These are phyloP conservation scores for Kodamaea restingae DNA, from an alignment of 805 yeast genomes.

Conservation along the genomic window DNA sequence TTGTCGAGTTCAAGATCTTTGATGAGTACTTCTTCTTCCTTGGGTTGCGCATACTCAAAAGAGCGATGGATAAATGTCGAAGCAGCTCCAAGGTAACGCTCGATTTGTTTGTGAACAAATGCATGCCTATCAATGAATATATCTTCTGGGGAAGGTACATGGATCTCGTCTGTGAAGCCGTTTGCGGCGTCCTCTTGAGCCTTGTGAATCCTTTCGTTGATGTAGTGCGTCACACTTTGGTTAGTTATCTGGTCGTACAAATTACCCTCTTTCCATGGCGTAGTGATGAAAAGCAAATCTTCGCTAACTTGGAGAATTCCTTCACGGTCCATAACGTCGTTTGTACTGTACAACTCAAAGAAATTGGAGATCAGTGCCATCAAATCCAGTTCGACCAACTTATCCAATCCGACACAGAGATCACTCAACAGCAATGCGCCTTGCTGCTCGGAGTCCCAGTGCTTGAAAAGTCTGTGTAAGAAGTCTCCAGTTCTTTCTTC, in stretches of 20 bases:
- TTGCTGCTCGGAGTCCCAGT: constrained; percentile 61
- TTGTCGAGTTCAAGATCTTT: constrained; percentile 35
- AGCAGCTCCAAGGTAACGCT: constrained; percentile 80
- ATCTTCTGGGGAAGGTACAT: constrained; percentile 51
- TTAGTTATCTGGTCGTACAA: constrained; percentile 63
- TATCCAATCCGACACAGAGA: constrained; percentile 69
- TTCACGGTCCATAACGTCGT: constrained; percentile 67
- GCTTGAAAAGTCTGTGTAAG: constrained; percentile 57
- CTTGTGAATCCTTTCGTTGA: constrained; percentile 58
- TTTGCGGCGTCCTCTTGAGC: constrained; percentile 31
- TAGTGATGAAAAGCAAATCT: constrained; percentile 74
- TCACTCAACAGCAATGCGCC: constrained; percentile 64
- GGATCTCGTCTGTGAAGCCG: constrained; percentile 18
- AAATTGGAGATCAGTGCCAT: constrained; percentile 77
- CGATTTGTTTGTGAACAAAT: constrained; percentile 62
- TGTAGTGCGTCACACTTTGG: constrained; percentile 57
- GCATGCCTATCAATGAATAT: constrained; percentile 60
- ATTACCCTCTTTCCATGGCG: constrained; percentile 78
- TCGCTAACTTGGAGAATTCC: constrained; percentile 83
- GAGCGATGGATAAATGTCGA: constrained; percentile 82
- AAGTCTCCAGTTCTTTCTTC: constrained; percentile 33
- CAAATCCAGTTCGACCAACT: constrained; percentile 64
- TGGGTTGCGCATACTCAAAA: constrained; percentile 83
- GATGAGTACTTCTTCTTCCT: constrained; percentile 39
- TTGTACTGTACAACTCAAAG: constrained; percentile 58